Percentiles rank a stretch among this genome's conserved stretches.
Conservation (phyloP, 2,329 filamentous ascomycete species). For the Ceratocystis diversiconidia region DNA sequence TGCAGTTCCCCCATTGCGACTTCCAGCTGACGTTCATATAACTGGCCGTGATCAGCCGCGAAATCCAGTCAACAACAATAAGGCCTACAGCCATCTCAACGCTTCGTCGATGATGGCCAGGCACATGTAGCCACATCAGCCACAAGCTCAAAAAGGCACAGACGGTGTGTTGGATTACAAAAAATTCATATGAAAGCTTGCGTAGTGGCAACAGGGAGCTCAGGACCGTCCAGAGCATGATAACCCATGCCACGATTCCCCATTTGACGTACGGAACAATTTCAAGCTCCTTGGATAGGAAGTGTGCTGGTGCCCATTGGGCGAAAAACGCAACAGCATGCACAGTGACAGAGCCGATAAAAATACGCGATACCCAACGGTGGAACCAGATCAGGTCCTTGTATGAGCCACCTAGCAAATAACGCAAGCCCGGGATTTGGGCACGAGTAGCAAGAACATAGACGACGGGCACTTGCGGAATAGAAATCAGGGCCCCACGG, state of each 20-base stretch:
- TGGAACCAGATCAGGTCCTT: slow-evolving; percentile 62
- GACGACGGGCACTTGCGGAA: slow-evolving; percentile 49
- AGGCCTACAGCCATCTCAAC: slow-evolving; percentile 52
- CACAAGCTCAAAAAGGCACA: slow-evolving; percentile 48
- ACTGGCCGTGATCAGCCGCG: slow-evolving; percentile 34
- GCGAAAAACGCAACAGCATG: slow-evolving; percentile 57
- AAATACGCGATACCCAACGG: slow-evolving; percentile 55
- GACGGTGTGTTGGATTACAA: slow-evolving; percentile 52
- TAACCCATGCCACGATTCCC: slow-evolving; percentile 51
- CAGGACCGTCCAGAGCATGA: slow-evolving; percentile 51
- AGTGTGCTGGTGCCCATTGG: slow-evolving; percentile 46
- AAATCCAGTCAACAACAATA: slow-evolving; percentile 46
- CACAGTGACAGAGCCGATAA: slow-evolving; percentile 52
- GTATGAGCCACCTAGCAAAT: slow-evolving; percentile 46
- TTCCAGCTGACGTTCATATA: slow-evolving; percentile 39
- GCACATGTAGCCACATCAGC: slow-evolving; percentile 51
- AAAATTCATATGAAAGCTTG: slow-evolving; percentile 52
- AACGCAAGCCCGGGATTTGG: slow-evolving; percentile 36
- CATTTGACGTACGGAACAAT: slow-evolving; percentile 52
- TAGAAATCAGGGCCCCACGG: slow-evolving; percentile 51
- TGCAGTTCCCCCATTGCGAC: slow-evolving; percentile 25
- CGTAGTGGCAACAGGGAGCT: slow-evolving; percentile 50
- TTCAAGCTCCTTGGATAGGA: slow-evolving; percentile 42
- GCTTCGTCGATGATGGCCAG: slow-evolving; percentile 42
- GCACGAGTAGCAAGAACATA: slow-evolving; percentile 48